Evolutionary conservation across 331 rosid genomes (phyloP).

Genomic region (Rosa hybrid): DNA sequence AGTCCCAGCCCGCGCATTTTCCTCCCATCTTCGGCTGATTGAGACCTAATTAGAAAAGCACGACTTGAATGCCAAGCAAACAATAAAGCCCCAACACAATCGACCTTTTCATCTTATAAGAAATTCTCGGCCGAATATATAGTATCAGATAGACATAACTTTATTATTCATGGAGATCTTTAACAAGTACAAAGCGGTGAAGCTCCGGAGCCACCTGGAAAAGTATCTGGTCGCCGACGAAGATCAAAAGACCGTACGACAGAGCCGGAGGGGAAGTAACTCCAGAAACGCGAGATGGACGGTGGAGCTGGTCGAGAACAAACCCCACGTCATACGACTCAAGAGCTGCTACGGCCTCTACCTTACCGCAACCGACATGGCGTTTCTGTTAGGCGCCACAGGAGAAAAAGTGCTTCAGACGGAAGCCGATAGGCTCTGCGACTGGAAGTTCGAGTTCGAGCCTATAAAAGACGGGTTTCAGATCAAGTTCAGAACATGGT

Average conservation of each 20-base stretch:
- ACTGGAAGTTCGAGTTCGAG: slow-evolving; percentile 64
- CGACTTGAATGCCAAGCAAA: slow-evolving; percentile 3
- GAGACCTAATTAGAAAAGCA: neutral
- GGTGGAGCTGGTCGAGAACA: slow-evolving; percentile 48
- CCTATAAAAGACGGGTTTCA: slow-evolving; percentile 77
- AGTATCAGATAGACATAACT: neutral
- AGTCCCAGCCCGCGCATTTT: slow-evolving; percentile 2
- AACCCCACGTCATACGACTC: slow-evolving; percentile 42
- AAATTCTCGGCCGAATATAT: neutral
- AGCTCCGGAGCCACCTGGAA: slow-evolving; percentile 68
- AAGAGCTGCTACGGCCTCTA: slow-evolving; percentile 63
- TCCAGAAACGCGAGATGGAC: slow-evolving; percentile 57
- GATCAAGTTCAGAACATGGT: slow-evolving; percentile 61
- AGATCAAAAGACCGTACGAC: slow-evolving; percentile 53
- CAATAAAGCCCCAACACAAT: slow-evolving; percentile 41
- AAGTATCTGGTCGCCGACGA: slow-evolving; percentile 71
- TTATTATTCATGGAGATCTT: slow-evolving; percentile 59
- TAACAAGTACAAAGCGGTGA: slow-evolving; percentile 48
- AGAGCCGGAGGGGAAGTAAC: slow-evolving; percentile 51
- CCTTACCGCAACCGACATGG: slow-evolving; percentile 52
- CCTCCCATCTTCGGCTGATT: slow-evolving; percentile 17
- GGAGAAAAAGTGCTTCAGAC: slow-evolving; percentile 51
- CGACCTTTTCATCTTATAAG: slow-evolving; percentile 26
- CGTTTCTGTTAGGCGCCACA: slow-evolving; percentile 66
- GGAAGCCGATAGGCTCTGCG: slow-evolving; percentile 9